Base-by-base conservation (phyloP, 2,329 filamentous ascomycete genomes). In the Arthrobotrys sinensis region DNA sequence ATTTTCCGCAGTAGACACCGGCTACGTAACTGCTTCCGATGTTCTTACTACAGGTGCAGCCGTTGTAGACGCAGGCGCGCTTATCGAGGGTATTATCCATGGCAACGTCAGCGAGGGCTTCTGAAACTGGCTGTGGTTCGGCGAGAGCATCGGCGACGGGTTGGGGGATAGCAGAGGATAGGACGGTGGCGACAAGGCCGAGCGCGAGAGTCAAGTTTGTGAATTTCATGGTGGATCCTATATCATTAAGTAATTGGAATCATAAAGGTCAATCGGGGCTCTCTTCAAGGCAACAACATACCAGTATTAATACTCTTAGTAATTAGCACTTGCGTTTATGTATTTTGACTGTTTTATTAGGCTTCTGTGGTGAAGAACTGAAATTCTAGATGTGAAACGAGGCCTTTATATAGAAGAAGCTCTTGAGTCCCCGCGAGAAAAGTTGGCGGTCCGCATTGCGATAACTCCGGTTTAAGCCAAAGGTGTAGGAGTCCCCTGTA, bases 1-100 rank as follows among this genome's bases (percentile, higher is more conserved):
- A 71, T 48, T 60, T 63, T 4, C 67, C 67, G 8, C 67, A 71
- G 34, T 71, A 71, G 3, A 71, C 55, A 10, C 67, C 67, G 3
- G 45, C 32, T 2, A 24, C 52, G 11, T 40, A 57, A 2, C 1
- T 28, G 11, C 14, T 63, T 24, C 52, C 52, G 10, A 32, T 1
- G 6, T 12, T 32, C n/a, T 14, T 40, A 16, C 34, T 57, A 11
- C 67, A 71, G 4, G 28, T 52, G 12, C 55, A 71, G 34, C 55
- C 55, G 11, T 71, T 71, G 28, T 50, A 45, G 21, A 43, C 38
- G 55, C 67, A 71, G 6, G 53, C 28, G 10, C 67, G 67, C n/a
- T 71, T 71, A 28, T 71, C 67, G n/a, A 71, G 45, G 34, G 24
- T 50, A 8, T 53, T 50, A 11, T 55, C 38, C 32, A 38, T 19